phyloP scores from a whole-genome alignment of 164 flowering plant species.

The Tetrastigma voinierianum region DNA sequence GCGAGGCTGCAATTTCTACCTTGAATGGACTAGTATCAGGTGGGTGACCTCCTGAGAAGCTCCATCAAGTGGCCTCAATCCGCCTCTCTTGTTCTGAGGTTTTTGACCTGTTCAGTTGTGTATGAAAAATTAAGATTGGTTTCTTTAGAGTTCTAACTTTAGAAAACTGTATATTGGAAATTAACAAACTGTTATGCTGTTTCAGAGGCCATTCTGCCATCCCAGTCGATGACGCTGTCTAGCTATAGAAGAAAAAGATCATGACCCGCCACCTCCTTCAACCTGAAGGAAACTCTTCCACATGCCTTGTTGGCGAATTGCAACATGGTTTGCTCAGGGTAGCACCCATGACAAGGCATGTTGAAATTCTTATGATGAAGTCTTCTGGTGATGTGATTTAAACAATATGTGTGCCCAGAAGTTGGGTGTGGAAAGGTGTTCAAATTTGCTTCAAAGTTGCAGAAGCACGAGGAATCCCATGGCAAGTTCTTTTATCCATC shows the following conservation, averaged over 20 bases:
- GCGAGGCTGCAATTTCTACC: no score
- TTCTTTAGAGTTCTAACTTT: neutral
- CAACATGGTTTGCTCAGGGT: constrained; percentile 47
- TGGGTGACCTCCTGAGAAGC: constrained; percentile 99
- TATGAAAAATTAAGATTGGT: neutral
- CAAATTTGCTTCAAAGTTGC: constrained; percentile 56
- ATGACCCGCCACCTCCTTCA: constrained; percentile 71
- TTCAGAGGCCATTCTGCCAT: constrained; percentile 75
- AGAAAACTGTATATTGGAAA: neutral
- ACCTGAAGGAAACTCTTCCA: constrained; percentile 69
- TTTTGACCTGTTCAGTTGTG: constrained; percentile 15
- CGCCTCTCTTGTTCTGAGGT: constrained; percentile 50
- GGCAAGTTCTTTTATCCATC: constrained; percentile 37
- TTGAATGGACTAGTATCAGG: no score
- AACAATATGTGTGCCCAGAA: constrained; percentile 59
- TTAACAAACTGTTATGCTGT: neutral
- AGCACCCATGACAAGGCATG: constrained; percentile 73
- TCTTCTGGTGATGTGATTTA: constrained; percentile 16
- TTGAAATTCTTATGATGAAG: constrained; percentile 55
- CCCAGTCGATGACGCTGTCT: constrained; percentile 55
- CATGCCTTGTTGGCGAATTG: constrained; percentile 65
- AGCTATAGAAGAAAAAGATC: no score
- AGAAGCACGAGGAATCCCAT: constrained; percentile 77
- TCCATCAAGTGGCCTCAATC: constrained; percentile 89
- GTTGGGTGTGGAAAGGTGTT: constrained; percentile 77